Evolutionary conservation across 2,329 filamentous ascomycete species (phyloP).

Genomic region (Trichoderma endophyticum): DNA sequence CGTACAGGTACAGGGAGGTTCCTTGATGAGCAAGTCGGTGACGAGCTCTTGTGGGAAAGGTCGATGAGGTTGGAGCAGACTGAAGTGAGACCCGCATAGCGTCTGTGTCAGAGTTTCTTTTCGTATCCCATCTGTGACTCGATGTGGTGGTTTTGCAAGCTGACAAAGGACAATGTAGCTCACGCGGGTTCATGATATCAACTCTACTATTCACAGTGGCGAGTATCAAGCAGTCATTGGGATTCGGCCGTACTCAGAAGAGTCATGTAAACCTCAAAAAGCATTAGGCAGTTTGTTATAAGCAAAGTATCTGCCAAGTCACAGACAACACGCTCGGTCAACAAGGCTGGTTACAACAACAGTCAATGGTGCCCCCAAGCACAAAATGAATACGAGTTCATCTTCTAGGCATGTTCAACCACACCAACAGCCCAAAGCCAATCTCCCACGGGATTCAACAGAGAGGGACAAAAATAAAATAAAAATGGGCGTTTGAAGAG

Average conservation of each 20-base stretch:
- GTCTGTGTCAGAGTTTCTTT: not conserved
- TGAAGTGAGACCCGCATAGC: not conserved
- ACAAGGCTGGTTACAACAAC: not conserved
- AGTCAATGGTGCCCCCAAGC: not conserved
- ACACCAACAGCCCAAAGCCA: not conserved
- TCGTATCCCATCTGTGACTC: not conserved
- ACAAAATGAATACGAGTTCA: conserved; percentile 15
- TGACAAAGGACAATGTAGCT: not conserved
- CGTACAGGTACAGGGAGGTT: not conserved
- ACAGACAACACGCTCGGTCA: not conserved
- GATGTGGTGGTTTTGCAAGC: not conserved
- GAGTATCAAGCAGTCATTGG: not conserved
- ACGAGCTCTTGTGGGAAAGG: not conserved
- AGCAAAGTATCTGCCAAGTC: conserved; percentile 2
- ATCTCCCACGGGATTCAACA: not conserved
- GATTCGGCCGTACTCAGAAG: not conserved
- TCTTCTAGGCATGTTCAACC: conserved; percentile 10
- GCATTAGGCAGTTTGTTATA: not conserved
- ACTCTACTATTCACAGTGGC: not conserved
- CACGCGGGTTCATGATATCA: not conserved
- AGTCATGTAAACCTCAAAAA: not conserved
- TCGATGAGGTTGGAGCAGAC: not conserved
- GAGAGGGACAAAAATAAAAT: not conserved
- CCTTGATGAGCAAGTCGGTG: not conserved
- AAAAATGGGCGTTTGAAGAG: not conserved